These are phyloP conservation scores for Collybia nuda DNA, from an alignment of 768 basidiomycete species.

Conservation along the genomic window DNA sequence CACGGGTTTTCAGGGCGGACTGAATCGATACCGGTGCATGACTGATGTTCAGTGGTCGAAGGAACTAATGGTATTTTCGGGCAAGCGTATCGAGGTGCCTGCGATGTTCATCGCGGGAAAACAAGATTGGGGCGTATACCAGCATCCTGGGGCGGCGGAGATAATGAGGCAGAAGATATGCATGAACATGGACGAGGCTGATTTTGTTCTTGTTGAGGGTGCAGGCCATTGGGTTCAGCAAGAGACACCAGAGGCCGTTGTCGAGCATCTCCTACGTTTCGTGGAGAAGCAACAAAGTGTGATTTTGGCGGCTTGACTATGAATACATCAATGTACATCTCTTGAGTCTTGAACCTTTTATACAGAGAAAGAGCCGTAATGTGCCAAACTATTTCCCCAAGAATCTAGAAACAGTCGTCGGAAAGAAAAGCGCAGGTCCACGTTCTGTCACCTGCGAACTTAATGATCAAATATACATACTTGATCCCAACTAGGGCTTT, in stretches of 20 bases:
- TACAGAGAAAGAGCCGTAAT: no score
- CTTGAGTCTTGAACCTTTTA: no score
- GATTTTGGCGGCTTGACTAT: no score
- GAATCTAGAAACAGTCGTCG: no score
- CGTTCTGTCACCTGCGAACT: no score
- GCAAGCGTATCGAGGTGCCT: slow-evolving; percentile 47
- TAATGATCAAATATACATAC: no score
- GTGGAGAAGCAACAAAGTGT: slow-evolving; percentile 18
- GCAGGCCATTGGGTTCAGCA: slow-evolving; percentile 71
- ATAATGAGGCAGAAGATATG: slow-evolving; percentile 39
- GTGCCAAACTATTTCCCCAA: no score
- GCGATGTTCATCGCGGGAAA: slow-evolving; percentile 57
- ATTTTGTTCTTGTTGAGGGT: slow-evolving; percentile 50
- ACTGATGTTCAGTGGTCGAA: slow-evolving; percentile 32
- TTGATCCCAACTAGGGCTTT: no score
- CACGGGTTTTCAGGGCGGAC: slow-evolving; percentile 64
- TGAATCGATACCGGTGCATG: slow-evolving; percentile 53
- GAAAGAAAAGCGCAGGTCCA: no score
- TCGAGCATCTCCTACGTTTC: slow-evolving; percentile 40
- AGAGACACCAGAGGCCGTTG: slow-evolving; percentile 45
- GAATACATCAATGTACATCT: no score
- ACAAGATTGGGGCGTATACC: slow-evolving; percentile 64
- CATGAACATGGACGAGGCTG: slow-evolving; percentile 36
- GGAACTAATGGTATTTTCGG: slow-evolving; percentile 45
- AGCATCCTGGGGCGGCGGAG: slow-evolving; percentile 46